Percentiles rank a stretch among this genome's conserved stretches.
These are phyloP conservation scores for Monosporascus sp. DNA, from an alignment of 2,329 filamentous ascomycete genomes.

Conservation along the genomic window DNA sequence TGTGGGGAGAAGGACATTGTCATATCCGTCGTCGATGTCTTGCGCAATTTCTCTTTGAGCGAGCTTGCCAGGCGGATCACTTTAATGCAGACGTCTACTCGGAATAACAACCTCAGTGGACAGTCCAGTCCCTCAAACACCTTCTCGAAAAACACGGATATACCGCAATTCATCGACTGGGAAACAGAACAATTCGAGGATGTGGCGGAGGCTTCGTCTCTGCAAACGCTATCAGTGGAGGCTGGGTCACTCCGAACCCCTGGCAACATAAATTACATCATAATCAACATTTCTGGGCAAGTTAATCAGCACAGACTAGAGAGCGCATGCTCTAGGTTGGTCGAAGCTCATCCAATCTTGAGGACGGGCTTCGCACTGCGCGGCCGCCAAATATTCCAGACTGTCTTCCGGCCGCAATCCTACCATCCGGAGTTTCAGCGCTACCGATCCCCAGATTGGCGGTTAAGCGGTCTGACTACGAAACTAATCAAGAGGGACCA, in stretches of 20 bases:
- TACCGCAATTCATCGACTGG: slow-evolving; percentile 36
- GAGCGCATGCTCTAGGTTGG: slow-evolving; percentile 39
- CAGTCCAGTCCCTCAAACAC: slow-evolving; percentile 20
- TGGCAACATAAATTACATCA: slow-evolving; percentile 42
- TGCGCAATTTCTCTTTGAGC: slow-evolving; percentile 36
- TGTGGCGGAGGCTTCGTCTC: slow-evolving; percentile 41
- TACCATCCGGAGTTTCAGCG: slow-evolving; percentile 39
- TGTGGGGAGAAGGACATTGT: slow-evolving; percentile 39
- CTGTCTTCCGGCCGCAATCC: slow-evolving; percentile 32
- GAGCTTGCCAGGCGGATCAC: slow-evolving; percentile 37
- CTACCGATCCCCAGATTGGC: slow-evolving; percentile 34
- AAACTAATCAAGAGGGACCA: slow-evolving; percentile 42
- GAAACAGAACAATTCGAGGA: slow-evolving; percentile 40
- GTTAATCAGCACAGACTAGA: slow-evolving; percentile 39
- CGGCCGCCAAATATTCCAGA: slow-evolving; percentile 43
- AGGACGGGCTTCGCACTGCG: slow-evolving; percentile 49
- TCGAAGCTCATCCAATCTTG: slow-evolving; percentile 44
- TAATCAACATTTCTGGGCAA: slow-evolving; percentile 42
- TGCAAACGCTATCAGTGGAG: slow-evolving; percentile 45
- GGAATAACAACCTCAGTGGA: slow-evolving; percentile 2
- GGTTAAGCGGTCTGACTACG: slow-evolving; percentile 33
- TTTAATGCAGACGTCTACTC: slow-evolving; percentile 14
- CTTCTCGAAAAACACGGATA: slow-evolving; percentile 37
- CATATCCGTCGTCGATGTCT: slow-evolving; percentile 37
- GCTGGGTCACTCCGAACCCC: slow-evolving; percentile 38